phyloP scores from a whole-genome alignment of 306 rosid genomes.

The Pueraria montana region DNA sequence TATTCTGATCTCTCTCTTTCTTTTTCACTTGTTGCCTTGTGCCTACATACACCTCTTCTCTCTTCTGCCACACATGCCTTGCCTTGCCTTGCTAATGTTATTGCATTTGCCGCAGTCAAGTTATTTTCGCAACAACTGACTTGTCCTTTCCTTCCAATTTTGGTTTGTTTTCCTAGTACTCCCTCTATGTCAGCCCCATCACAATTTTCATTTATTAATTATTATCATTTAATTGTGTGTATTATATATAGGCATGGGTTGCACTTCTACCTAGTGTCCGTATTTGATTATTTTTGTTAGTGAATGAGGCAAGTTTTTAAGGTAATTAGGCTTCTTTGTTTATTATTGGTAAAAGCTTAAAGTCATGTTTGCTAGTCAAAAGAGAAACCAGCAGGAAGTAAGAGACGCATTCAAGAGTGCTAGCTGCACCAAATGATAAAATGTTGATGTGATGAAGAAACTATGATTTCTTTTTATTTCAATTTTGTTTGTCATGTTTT shows the following conservation, averaged over 20 bases:
- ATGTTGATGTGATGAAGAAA: not conserved
- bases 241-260: conserved; percentile 26
- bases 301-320: conserved; percentile 29
- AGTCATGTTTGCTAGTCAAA: conserved; percentile 11
- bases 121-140: conserved; percentile 17
- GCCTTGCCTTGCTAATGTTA: conserved; percentile 26
- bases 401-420: not conserved
- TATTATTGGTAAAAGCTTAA: conserved; percentile 30
- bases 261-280: conserved; percentile 3
- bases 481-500: not conserved
- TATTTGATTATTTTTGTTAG: conserved; percentile 28
- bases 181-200: conserved; percentile 8
- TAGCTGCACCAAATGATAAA: conserved; percentile 21
- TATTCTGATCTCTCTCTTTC: conserved; percentile 10
- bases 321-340: conserved; percentile 30
- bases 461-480: not conserved
- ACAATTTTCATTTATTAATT: not conserved
- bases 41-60: conserved; percentile 11
- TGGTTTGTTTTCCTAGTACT: conserved; percentile 22
- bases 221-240: conserved; percentile 1
- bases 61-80: conserved; percentile 31
- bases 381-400: conserved; percentile 16
- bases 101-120: not conserved
- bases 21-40: conserved; percentile 34
- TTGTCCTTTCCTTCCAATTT: conserved; percentile 47